These are phyloP conservation scores for Clavispora vitiphila DNA, from an alignment of 805 yeast species.

Conservation along the genomic window DNA sequence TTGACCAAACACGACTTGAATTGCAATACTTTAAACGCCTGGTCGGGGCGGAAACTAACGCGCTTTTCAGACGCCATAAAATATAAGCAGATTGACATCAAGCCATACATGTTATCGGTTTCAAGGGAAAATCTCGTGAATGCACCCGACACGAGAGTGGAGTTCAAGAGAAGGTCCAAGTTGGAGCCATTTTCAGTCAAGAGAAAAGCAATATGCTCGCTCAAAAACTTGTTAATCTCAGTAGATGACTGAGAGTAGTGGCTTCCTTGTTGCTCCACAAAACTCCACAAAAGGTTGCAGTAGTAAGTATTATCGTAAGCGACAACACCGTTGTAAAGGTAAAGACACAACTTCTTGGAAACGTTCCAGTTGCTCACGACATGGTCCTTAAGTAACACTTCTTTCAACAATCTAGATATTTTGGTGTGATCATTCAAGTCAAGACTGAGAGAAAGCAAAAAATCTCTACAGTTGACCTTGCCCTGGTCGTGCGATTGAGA, in stretches of 20 bases:
- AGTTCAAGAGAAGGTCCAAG: conserved; percentile 22
- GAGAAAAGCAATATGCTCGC: conserved; percentile 24
- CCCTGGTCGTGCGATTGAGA: background rate
- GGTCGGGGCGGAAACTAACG: conserved; percentile 3
- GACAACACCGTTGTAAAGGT: conserved; percentile 24
- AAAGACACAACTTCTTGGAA: conserved; percentile 25
- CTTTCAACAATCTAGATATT: conserved; percentile 32
- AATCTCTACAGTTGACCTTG: conserved; percentile 20
- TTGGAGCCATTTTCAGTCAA: conserved; percentile 12
- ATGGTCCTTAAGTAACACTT: conserved; percentile 28
- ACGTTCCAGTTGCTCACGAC: conserved; percentile 24
- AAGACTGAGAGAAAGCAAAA: conserved; percentile 26
- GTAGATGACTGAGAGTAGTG: conserved; percentile 17
- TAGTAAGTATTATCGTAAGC: conserved; percentile 20
- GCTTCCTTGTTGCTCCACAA: conserved; percentile 30
- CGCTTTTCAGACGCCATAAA: conserved; percentile 15
- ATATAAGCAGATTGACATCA: conserved; percentile 20
- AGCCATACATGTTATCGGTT: conserved; percentile 29
- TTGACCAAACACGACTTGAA: conserved; percentile 27
- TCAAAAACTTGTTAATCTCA: conserved; percentile 25
- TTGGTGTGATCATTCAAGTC: conserved; percentile 31
- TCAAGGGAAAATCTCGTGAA: conserved; percentile 23
- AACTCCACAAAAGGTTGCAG: conserved; percentile 26
- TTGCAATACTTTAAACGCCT: conserved; percentile 19
- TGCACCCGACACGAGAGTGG: conserved; percentile 23